Base-by-base conservation (phyloP, 495 filamentous ascomycete species). In the Penicillium canescens region DNA sequence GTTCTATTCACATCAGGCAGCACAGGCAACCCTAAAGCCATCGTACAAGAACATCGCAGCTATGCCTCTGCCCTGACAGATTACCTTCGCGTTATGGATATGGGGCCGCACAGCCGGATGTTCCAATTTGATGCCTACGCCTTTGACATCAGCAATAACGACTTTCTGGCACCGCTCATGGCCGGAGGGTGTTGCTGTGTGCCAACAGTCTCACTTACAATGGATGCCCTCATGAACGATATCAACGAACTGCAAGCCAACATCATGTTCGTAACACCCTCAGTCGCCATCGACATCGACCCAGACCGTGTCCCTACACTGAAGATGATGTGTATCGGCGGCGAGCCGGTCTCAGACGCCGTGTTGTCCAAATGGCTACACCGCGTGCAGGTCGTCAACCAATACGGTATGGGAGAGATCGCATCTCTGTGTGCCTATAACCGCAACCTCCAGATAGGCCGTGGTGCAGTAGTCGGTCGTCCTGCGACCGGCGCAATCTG, bases 401-500 rank as follows among this genome's bases (percentile, higher is more conserved):
- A 75, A 3, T 87, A 86, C 56, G 84, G 84, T 0, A 82, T 83
- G 7, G 74, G 69, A 1, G 82, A 85, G 53, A 69, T 65, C 21
- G 61, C 62, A 8, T 55, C 59, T 4, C 50, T 59, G n/a, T 66
- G 62, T 18, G 58, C 59, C 1, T 55, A 65, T 34, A 65, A 67
- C 26, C 31, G 46, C 10, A 54, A 59, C 21, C 47, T 60, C 1
- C 23, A 52, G 9, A 26, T 57, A 13, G 53, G 52, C 9, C 54
- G 36, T 0, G 52, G 52, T 11, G 33, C 54, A 4, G 38, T 57
- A 0, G 55, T 71, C 12, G 68, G 68, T 5, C 46, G 46, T 14
- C 43, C 56, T 2, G 58, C 40, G 6, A 66, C 60, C 12, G 60
- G 68, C 9, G 53, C 57, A 2, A 66, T 66, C 31, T 86, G 84